Evolutionary conservation across 345 rosid genomes (phyloP).

Genomic region (Turnera subulata): DNA sequence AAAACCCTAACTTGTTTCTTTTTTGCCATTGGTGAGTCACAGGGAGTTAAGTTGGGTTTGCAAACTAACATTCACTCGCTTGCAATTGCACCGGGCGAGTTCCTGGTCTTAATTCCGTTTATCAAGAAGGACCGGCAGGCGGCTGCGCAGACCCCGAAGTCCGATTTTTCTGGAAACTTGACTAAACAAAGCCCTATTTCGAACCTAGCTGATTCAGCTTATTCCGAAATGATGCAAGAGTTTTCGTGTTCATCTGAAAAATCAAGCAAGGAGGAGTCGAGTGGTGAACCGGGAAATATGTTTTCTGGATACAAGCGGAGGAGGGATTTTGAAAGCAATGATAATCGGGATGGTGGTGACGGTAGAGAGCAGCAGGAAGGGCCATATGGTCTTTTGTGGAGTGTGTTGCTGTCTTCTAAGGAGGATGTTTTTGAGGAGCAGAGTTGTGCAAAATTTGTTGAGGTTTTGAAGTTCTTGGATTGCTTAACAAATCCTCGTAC

Average conservation of each 20-base stretch:
- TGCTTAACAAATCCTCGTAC: constrained; percentile 55
- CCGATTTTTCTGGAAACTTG: constrained; percentile 28
- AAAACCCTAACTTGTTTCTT: background rate
- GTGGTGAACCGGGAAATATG: background rate
- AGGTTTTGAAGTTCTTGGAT: constrained; percentile 53
- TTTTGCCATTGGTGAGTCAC: constrained; percentile 13
- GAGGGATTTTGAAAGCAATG: constrained; percentile 19
- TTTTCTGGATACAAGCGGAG: constrained; percentile 37
- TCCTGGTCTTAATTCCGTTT: constrained; percentile 63
- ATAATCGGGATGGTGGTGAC: background rate
- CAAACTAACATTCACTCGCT: constrained; percentile 33
- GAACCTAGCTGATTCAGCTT: constrained; percentile 50
- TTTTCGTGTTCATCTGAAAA: constrained; percentile 32
- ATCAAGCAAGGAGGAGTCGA: constrained; percentile 7
- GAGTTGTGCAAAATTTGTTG: constrained; percentile 52
- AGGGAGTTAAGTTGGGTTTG: constrained; percentile 65
- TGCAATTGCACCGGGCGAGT: constrained; percentile 41
- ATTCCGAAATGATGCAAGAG: constrained; percentile 55
- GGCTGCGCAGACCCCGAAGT: constrained; percentile 11
- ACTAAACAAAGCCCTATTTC: constrained; percentile 25
- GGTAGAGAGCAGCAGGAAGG: constrained; percentile 23
- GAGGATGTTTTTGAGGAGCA: constrained; percentile 41
- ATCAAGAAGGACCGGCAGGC: constrained; percentile 51
- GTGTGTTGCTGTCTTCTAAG: constrained; percentile 38
- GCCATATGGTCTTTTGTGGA: constrained; percentile 40